Base-by-base conservation (phyloP, 2,329 filamentous ascomycete genomes). In the Epichloe uncinata region DNA sequence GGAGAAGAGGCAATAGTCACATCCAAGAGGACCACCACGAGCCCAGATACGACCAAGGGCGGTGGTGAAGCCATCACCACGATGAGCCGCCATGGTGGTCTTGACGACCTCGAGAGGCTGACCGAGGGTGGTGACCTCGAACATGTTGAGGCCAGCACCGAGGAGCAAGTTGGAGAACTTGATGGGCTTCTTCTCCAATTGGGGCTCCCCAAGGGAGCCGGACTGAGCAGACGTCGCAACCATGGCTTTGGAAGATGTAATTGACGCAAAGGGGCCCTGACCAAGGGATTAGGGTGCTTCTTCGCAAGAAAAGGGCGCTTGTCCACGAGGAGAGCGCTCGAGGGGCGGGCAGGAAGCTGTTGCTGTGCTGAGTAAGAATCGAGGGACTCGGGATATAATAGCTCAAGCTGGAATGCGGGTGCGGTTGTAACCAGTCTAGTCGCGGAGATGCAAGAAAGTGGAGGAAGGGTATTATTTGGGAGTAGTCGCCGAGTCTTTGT, bases 151-250 rank as follows among this genome's bases (percentile, higher is more conserved):
- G 61, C 89, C 87, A 66, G 87, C 87, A 65, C 90, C 90, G 63
- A 96, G 81, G 64, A 98, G 77, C 79, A 98, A 72, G 75, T 98
- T 98, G 77, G 89, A 95, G 79, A 97, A 97, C 82, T 96, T 97
- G 81, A 98, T 81, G 59, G 93, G 93, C 82, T 97, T 97, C 86
- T 97, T 97, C 84, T 96, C 90, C 68, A 94, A 74, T 70, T 69
- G 73, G n/a, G 50, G 45, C 57, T 70, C 69, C 61, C 67, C 63
- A 56, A 69, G 59, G 66, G 68, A 73, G 69, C 67, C 73, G 71
- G 69, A 71, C 60, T 76, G 70, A 62, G 77, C 67, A 61, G 72
- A 67, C 63, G 73, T 71, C 65, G 77, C 72, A 69, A 80, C 80
- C 80, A 85, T 84, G 70, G 69, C 74, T 73, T 68, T 70, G 67